Base-by-base conservation (phyloP, 1,284 basidiomycete species). In the Apiotrichum sp. region DNA sequence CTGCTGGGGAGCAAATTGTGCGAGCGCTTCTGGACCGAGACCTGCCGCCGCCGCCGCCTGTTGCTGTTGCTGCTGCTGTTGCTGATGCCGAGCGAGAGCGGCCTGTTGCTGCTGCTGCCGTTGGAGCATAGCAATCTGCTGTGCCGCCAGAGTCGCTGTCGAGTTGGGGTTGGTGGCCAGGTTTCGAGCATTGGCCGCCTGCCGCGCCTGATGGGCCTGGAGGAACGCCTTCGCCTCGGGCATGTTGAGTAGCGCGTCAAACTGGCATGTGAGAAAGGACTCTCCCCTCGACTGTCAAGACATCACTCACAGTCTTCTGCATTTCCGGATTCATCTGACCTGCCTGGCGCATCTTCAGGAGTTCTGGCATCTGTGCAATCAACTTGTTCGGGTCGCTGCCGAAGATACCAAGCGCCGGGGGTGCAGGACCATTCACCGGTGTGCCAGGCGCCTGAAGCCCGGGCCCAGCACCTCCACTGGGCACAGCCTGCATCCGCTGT, bases 51-150 rank as follows among this genome's bases (percentile, higher is more conserved):
- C 43, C 4, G 52, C 47, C 46, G 54, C 52, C 41, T 56, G 57
- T 32, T 60, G 58, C 43, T 57, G 55, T 31, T 57, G 60, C 14
- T 57, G 58, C 31, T 56, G 56, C 14, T 53, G 57, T 40, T 62
- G 54, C 33, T 60, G 56, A 29, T 57, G 55, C 5, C 57, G 53
- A 2, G 53, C 57, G n/a, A 56, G 47, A 0, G 55, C 47, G 5
- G 50, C 50, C 38, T 60, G 55, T 5, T 44, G 53, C n/a, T 59
- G 56, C 39, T 59, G 58, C 42, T 64, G 62, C 9, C 52, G 47
- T 29, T 63, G 60, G 10, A 61, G 53, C 38, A 61, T 60, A 6
- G 57, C 60, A 4, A 61, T 56, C 53, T 62, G 61, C 54, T 64
- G 62, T 3, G 57, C 62, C 13, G 63, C 63, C 9, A 66, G 58